Conservation (phyloP, 352 stramenopile genomes). For the Blastocystis sp. region DNA sequence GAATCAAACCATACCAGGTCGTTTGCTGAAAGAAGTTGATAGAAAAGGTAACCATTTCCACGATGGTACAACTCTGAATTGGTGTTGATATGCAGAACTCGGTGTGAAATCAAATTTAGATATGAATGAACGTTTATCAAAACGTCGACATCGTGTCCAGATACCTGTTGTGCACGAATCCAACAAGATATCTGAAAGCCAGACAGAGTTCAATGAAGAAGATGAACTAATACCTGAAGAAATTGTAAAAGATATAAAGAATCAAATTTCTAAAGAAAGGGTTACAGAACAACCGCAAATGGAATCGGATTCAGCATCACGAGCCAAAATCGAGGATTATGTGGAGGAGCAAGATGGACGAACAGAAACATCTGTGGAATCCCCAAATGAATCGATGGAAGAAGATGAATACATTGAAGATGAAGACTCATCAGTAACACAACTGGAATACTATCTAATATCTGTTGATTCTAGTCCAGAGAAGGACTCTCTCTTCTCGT, state of each 20-base stretch:
- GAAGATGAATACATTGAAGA: neutral
- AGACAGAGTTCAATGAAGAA: neutral
- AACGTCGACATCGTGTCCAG: neutral
- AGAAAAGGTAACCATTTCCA: too few relatives aligned
- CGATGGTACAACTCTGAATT: neutral
- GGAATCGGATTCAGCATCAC: too few relatives aligned
- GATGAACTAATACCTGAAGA: neutral
- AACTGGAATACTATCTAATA: neutral
- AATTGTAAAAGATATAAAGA: neutral
- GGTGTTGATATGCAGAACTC: neutral
- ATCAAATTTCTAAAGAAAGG: too few relatives aligned
- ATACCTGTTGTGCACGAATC: neutral
- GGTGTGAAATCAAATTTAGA: neutral
- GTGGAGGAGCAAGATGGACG: too few relatives aligned
- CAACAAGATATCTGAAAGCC: neutral
- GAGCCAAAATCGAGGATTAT: too few relatives aligned
- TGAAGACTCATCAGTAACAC: neutral
- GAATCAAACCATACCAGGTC: too few relatives aligned
- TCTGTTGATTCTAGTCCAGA: neutral
- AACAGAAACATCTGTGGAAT: too few relatives aligned
- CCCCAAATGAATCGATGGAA: neutral
- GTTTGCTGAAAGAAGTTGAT: too few relatives aligned
- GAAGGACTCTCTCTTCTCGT: neutral
- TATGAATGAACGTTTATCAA: neutral
- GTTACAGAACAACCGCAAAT: too few relatives aligned